phyloP scores from a whole-genome alignment of 1,139 yeast species.

The Scheffersomyces stambukii region DNA sequence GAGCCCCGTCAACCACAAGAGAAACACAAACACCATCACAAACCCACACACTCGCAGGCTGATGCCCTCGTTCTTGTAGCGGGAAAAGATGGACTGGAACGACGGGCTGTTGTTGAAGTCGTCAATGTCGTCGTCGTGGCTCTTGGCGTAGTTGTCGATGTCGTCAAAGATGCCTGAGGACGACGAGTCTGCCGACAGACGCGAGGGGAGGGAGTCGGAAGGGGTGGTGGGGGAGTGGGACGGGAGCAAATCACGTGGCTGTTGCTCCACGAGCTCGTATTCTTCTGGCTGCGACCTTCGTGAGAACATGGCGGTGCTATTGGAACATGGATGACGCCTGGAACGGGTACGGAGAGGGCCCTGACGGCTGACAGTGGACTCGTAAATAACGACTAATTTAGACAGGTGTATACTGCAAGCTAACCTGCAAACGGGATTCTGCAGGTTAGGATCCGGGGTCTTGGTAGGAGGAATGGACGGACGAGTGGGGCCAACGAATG shows the following conservation, averaged over 20 bases:
- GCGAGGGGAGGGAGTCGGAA: background rate
- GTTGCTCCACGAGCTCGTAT: slow-evolving; percentile 22
- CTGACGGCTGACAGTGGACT: too few species aligned
- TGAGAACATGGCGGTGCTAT: slow-evolving; percentile 5
- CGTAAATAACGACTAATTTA: too few species aligned
- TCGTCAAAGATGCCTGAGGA: slow-evolving; percentile 29
- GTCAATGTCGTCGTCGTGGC: slow-evolving; percentile 8
- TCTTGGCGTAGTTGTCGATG: slow-evolving; percentile 17
- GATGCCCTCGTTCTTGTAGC: slow-evolving; percentile 15
- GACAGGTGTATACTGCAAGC: too few species aligned
- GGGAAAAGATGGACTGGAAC: slow-evolving; percentile 21
- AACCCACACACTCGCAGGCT: slow-evolving; percentile 8
- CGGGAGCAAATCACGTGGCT: background rate
- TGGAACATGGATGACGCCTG: too few species aligned
- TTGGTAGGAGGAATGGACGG: too few species aligned
- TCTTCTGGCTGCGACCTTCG: slow-evolving; percentile 13
- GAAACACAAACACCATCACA: slow-evolving; percentile 6
- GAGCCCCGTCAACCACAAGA: slow-evolving; percentile 27
- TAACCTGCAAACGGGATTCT: too few species aligned
- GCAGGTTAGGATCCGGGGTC: too few species aligned
- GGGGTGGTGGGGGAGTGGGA: background rate
- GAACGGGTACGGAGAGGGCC: too few species aligned
- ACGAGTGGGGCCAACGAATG: too few species aligned
- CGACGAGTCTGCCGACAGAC: slow-evolving; percentile 15
- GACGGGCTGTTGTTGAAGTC: slow-evolving; percentile 22